Base-by-base conservation (phyloP, 169 alveolate genomes). In the Plasmodium billcollinsi region DNA sequence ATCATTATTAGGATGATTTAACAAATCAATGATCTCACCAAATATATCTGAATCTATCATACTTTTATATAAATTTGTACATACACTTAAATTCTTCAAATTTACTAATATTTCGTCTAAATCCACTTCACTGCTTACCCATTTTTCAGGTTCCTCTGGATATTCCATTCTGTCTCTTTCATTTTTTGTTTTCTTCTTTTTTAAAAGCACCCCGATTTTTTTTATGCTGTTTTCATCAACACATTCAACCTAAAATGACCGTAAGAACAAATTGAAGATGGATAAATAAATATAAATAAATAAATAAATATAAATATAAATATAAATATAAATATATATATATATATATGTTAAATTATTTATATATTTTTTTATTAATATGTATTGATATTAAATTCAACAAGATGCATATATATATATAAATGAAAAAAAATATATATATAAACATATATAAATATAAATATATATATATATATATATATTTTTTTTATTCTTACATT, bases 71-170 rank as follows among this genome's bases (percentile, higher is more conserved):
- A 83, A 50, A 59, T 83, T 83, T 50, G 91, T 52, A 12, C 91
- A 83, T 43, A 83, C 91, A 69, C 91, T 83, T 58, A 83, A 73
- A 49, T 83, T 83, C 59, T 83, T 83, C 39, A 45, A 21, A 56
- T 67, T 83, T 20, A 83, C 91, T 69, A 83, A 56, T 43, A 83
- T 83, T 69, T 83, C 91, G 39, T 83, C 91, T 69, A 83, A 72
- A 45, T 83, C 91, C 12, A 83, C 91, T 83, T 83, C 91, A 62
- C 91, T 83, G 26, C 12, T 70, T 18, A 83, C 91, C 91, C 91
- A 83, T 49, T 83, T 83, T 56, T 83, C 85, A 18, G 91, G 85
- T n/a, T 83, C 70, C 49, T 83, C 83, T 69, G 91, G 91, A 62
- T 83, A 47, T 47, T 83, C 91, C 59, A 83, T 83, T 69, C 91